These are phyloP conservation scores for Nicotiana tomentosiformis DNA, from an alignment of 257 asterid species.

Conservation along the genomic window DNA sequence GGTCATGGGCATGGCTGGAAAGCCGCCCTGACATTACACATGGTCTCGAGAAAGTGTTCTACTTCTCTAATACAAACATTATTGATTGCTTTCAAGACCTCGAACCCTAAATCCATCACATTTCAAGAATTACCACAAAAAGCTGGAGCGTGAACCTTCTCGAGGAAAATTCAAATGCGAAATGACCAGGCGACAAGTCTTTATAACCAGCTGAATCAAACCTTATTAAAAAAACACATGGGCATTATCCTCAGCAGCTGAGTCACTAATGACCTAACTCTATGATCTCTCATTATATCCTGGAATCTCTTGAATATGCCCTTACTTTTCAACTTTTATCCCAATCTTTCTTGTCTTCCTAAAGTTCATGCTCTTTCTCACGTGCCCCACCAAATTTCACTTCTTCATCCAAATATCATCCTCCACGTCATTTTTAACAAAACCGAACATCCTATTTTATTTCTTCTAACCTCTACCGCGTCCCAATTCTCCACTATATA, in stretches of 20 bases:
- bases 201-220: too few species aligned
- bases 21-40: too few species aligned
- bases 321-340: not conserved
- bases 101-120: too few species aligned
- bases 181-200: not conserved
- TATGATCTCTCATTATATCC: not conserved
- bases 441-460: not conserved
- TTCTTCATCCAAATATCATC: slow-evolving; percentile 18
- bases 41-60: rapidly evolving
- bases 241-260: slow-evolving; percentile 20
- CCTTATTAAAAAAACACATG: not conserved
- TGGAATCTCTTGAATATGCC: slow-evolving; percentile 7
- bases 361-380: not conserved
- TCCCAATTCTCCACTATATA: slow-evolving; percentile 10
- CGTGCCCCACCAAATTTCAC: slow-evolving; percentile 17
- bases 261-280: slow-evolving; percentile 28
- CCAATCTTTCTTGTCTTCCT: too few species aligned
- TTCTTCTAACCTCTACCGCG: not conserved
- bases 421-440: slow-evolving; percentile 17
- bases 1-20: too few species aligned
- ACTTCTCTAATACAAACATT: too few species aligned
- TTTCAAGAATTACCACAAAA: too few species aligned
- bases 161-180: not conserved
- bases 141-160: not conserved
- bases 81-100: too few species aligned